Percentiles rank a stretch among this genome's conserved stretches.
Evolutionary conservation across 495 filamentous ascomycete species (phyloP).

Genomic region (Aeminium ludgeri): DNA sequence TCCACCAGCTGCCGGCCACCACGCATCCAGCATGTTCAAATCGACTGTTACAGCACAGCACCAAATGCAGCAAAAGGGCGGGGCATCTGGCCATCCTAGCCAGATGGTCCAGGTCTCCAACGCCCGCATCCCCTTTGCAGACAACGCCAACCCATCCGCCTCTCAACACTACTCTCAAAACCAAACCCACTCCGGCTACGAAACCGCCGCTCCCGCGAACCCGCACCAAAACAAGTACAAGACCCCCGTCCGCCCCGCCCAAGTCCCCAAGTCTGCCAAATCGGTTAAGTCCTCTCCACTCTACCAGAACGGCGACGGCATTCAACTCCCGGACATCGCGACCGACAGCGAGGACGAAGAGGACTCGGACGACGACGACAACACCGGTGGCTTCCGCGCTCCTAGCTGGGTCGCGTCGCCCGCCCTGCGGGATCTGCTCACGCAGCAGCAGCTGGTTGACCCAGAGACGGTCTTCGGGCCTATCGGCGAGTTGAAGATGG

Average conservation of each 20-base stretch:
- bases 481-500: constrained; percentile 70
- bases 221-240: constrained; percentile 34
- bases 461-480: constrained; percentile 81
- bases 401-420: constrained; percentile 77
- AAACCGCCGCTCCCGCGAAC: constrained; percentile 35
- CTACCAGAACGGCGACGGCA: constrained; percentile 61
- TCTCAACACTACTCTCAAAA: constrained; percentile 2
- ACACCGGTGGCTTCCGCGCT: constrained; percentile 32
- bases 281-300: constrained; percentile 48
- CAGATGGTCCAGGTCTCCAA: constrained; percentile 72
- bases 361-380: constrained; percentile 35
- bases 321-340: constrained; percentile 75
- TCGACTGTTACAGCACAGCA: constrained; percentile 28
- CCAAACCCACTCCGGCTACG: constrained; percentile 9
- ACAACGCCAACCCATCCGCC: constrained; percentile 24
- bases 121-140: constrained; percentile 77
- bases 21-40: constrained; percentile 30
- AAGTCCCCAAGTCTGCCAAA: constrained; percentile 29
- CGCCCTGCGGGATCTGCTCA: constrained; percentile 48
- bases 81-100: constrained; percentile 45
- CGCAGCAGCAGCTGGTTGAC: constrained; percentile 64
- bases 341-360: constrained; percentile 77
- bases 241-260: constrained; percentile 33
- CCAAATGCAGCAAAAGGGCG: constrained; percentile 38
- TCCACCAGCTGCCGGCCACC: constrained; percentile 31